phyloP scores from a whole-genome alignment of 805 yeast species.

The Candida alai region DNA sequence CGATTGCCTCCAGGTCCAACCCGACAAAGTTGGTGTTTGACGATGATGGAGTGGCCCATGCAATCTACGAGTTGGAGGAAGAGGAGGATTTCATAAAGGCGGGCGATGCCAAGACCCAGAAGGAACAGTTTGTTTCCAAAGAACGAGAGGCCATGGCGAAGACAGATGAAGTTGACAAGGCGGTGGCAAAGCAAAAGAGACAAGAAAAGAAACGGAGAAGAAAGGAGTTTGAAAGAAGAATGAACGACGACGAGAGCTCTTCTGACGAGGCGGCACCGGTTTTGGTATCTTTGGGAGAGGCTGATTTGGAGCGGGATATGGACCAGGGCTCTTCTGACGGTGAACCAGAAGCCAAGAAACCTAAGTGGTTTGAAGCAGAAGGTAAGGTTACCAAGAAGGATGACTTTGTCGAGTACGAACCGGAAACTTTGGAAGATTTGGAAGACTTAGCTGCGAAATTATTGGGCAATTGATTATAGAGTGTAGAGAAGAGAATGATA shows the following conservation, averaged over 20 bases:
- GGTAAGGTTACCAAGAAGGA: slow-evolving; percentile 19
- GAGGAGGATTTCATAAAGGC: slow-evolving; percentile 83
- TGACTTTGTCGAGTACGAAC: slow-evolving; percentile 70
- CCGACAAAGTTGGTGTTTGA: slow-evolving; percentile 84
- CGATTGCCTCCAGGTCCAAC: slow-evolving; percentile 55
- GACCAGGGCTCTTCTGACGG: slow-evolving; percentile 29
- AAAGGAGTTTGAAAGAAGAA: slow-evolving; percentile 67
- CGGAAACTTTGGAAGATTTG: slow-evolving; percentile 87
- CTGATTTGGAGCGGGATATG: slow-evolving; percentile 47
- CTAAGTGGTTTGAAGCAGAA: slow-evolving; percentile 46
- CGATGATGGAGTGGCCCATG: slow-evolving; percentile 91
- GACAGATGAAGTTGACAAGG: slow-evolving; percentile 78
- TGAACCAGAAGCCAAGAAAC: slow-evolving; percentile 37
- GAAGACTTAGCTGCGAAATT: slow-evolving; percentile 75
- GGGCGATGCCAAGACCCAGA: slow-evolving; percentile 65
- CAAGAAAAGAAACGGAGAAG: slow-evolving; percentile 87
- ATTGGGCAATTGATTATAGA: slow-evolving; percentile 18
- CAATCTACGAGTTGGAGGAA: slow-evolving; percentile 84
- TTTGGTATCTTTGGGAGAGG: slow-evolving; percentile 21
- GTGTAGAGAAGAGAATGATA: no score
- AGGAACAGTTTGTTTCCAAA: slow-evolving; percentile 57
- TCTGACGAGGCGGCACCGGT: slow-evolving; percentile 28
- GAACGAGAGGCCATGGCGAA: slow-evolving; percentile 67
- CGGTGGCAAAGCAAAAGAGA: slow-evolving; percentile 67
- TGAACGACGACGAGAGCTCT: slow-evolving; percentile 40